Base-by-base conservation (phyloP, 225 moss, liverwort and hornwort genomes). In the Pseudoscleropodium purum region DNA sequence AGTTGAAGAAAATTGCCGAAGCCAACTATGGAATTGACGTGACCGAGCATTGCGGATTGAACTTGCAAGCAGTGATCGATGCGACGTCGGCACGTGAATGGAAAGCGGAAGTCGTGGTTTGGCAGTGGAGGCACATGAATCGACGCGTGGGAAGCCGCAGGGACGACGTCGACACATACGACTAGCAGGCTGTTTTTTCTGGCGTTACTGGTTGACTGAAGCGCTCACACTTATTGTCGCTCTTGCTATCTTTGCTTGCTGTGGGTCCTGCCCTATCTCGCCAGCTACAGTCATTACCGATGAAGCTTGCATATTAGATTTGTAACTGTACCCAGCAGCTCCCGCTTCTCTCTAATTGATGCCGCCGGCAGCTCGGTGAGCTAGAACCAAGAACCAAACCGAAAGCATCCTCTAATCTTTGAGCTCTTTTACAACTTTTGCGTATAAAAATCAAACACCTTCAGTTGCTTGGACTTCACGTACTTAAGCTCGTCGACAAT, bases 1-100 rank as follows among this genome's bases (percentile, higher is more conserved):
- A 34, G 5, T 15, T 47, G 24, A 43, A 47, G 63, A 47, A 63
- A 82, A 7, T 15, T 29, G 19, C 25, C 57, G 73, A 20, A 81
- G 37, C 15, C 47, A 51, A 37, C 51, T 14, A n/a, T 56, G 56
- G 45, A 89, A 69, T 41, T 30, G 81, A 61, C 18, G 62, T 72
- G 27, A 75, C 49, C 57, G 21, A 75, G 67, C 75, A 65, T 12
- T 72, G 60, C 12, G 37, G 27, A 45, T 24, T 36, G 83, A 83
- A 83, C 37, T 83, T 51, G 51, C 66, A 51, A 37, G 66, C 83
- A 36, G 36, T 83, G 83, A 91, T 87, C 47, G 47, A 47, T 47
- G 91, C 89, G 84, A 91, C 89, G 47, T 87, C 72, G 65, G 45
- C 89, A 92, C 82, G 66, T 91, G 91, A 81, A 54, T 24, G 54